Evolutionary conservation across 768 basidiomycete species (phyloP), one percentile per base, ranked within the genome.

Genomic region (Clitopilus hobsonii): DNA sequence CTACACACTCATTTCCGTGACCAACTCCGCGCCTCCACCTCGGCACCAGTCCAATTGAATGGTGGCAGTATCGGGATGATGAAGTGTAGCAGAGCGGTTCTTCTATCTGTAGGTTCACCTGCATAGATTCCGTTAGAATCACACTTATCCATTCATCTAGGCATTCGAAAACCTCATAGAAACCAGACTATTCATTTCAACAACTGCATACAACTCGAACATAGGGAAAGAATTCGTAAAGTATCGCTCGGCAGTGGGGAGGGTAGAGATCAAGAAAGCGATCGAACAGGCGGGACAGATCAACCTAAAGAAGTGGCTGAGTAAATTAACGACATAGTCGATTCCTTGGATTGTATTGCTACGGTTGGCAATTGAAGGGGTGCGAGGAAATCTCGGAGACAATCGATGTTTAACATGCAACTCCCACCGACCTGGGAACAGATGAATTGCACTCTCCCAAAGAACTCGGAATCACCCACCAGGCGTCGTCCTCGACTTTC

Each of bases 51-150:
- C 18, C 84, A 86, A 51, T 67, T 91, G 38, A 82, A 84, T 58
- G 87, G 90, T 7, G 85, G 88, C 20, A 80, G 80, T 45, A 86
- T 93, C 54, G 85, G 89, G 2, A 90, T 89, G 85, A 74, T 85
- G 18, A 77, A 77, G 18, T 86, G 85, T 61, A 78, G 80, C 10
- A 80, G 85, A 22, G 76, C 79, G 8, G 81, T 91, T 29, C 74
- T 91, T 53, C 74, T 84, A 69, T 76, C 76, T 52, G 91, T 92
- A 64, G 57, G 88, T 77, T n/a, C n/a, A n/a, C n/a, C n/a, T n/a
- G n/a, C 7, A 4, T 23, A 56, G 45, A 20, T 24, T 36, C 22
- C 47, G 24, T 32, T 22, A 1, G 14, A 6, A 51, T 14, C n/a
- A 49, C 27, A 24, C 6, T 23, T 24, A 22, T 51, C 49, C 38